Evolutionary conservation across 192 early-diverging fungal species (phyloP), one percentile per base, ranked within the genome.

Genomic region (Allomyces macrogynus): DNA sequence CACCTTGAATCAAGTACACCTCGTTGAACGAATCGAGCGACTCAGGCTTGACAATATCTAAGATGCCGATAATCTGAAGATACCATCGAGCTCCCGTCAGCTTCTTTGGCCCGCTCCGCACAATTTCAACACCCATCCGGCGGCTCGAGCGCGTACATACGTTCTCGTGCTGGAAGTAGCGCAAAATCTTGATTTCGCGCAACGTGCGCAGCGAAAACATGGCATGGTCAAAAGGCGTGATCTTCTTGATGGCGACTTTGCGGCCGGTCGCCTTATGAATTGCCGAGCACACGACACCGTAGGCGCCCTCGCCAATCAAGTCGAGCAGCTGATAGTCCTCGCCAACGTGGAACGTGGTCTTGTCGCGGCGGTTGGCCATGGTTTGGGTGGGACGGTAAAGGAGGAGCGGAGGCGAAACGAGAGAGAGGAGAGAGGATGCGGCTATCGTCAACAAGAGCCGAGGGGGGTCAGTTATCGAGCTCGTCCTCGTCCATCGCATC

Each of bases 171-270:
- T 88, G 84, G 67, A 90, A 88, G 73, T 84, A 87, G 70, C 85
- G 85, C 66, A 90, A 78, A 60, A 90, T 72, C 76, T 90, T 90
- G 73, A 90, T 88, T 74, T 90, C 88, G 65, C 88, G 78, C 42
- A 88, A 72, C 5, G 88, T 90, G 54, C 88, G 78, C 62, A 86
- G 72, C 76, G 86, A 88, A 68, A 90, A 87, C 86, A 90, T 87
- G 66, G 87, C 76, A 72, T 87, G 83, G 70, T 88, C 88, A 67
- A 90, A 90, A 7, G 88, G 88, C 1, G 81, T 82, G 67, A 96
- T 93, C 67, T 83, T 77, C 77, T 99, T 99, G 71, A 95, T 85
- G 64, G 95, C 95, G 16, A 95, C 91, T 60, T 82, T 90, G 60
- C 85, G 76, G 5, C 84, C 84, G 14, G 89, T 90, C 26, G 82